phyloP scores from a whole-genome alignment of 768 basidiomycete species.

The Termitomyces sp. region DNA sequence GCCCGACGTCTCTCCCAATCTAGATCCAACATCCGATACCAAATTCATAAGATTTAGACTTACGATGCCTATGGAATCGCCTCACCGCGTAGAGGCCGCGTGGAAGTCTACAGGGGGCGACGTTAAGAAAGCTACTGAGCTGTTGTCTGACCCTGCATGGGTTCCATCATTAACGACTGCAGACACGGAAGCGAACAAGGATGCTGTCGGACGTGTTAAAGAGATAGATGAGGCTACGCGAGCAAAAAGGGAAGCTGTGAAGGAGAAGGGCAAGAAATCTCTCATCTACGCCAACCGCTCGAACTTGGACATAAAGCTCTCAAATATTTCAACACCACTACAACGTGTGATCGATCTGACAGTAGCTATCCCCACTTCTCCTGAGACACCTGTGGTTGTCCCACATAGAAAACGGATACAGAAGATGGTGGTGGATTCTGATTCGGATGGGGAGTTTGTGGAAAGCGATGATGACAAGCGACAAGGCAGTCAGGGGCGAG shows the following conservation, averaged over 20 bases:
- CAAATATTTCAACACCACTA: conserved; percentile 31
- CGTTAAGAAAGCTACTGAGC: conserved; percentile 49
- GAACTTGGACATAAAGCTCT: conserved; percentile 38
- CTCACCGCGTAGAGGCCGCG: conserved; percentile 49
- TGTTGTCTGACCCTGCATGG: conserved; percentile 57
- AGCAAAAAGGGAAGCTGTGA: conserved; percentile 56
- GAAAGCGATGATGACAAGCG: conserved; percentile 41
- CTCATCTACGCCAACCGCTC: conserved; percentile 71
- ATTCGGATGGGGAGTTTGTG: conserved; percentile 52
- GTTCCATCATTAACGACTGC: conserved; percentile 25
- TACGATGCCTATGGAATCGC: conserved; percentile 48
- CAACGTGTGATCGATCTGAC: conserved; percentile 31
- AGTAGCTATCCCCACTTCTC: conserved; percentile 22
- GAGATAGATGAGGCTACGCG: conserved; percentile 72
- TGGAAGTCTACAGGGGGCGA: conserved; percentile 62
- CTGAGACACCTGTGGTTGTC: conserved; percentile 34
- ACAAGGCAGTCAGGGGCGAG: conserved; percentile 22
- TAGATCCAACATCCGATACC: conserved; percentile 28
- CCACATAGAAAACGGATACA: conserved; percentile 48
- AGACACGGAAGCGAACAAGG: conserved; percentile 18
- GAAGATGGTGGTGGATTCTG: conserved; percentile 61
- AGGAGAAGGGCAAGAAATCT: conserved; percentile 78
- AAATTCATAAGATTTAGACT: conserved; percentile 57
- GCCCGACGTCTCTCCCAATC: conserved; percentile 20
- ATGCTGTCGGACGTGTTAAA: conserved; percentile 54